Base-by-base conservation (phyloP, 768 basidiomycete genomes). In the Suillus placidus region DNA sequence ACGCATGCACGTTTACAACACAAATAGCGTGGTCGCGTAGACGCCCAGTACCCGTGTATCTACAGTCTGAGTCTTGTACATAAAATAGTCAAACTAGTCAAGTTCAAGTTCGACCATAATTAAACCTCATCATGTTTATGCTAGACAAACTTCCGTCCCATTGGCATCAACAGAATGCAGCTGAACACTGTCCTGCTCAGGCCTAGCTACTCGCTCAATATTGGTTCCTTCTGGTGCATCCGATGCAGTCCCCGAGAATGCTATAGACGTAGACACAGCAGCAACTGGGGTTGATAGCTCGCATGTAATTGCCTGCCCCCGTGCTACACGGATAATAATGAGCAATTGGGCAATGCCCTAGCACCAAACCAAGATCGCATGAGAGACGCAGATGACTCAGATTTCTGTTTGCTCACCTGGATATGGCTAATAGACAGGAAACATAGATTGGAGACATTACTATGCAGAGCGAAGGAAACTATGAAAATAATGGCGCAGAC, bases 401-500 rank as follows among this genome's bases (percentile, higher is more conserved):
- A 7, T 52, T 18, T 9, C 30, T 8, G 14, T 30, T 16, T 52
- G 51, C 51, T 30, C 16, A 52, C 51, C 51, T 52, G 51, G 51
- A 52, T 30, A 52, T 70, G 73, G 7, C 69, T 70, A 16, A 77
- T 62, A 18, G 71, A 26, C 16, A 69, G 71, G 13, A 78, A 64
- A 37, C 76, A 64, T 12, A 76, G 57, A 62, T 76, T 76, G 42
- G 71, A 69, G 6, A 74, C 32, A 52, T 30, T 18, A 9, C 57
- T 61, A 26, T 67, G 54, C 5, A 60, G 26, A 30, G 64, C 69
- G 57, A 69, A 77, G 7, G 68, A 60, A 30, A 76, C 66, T 34
- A 79, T 37, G 67, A 78, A 76, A 8, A 76, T 58, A n/a, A 78
- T 40, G 5, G 68, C 68, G 51, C 68, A 65, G n/a, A 68, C 58